phyloP scores from a whole-genome alignment of 2,329 filamentous ascomycete species.

The Aplosporella prunicola region DNA sequence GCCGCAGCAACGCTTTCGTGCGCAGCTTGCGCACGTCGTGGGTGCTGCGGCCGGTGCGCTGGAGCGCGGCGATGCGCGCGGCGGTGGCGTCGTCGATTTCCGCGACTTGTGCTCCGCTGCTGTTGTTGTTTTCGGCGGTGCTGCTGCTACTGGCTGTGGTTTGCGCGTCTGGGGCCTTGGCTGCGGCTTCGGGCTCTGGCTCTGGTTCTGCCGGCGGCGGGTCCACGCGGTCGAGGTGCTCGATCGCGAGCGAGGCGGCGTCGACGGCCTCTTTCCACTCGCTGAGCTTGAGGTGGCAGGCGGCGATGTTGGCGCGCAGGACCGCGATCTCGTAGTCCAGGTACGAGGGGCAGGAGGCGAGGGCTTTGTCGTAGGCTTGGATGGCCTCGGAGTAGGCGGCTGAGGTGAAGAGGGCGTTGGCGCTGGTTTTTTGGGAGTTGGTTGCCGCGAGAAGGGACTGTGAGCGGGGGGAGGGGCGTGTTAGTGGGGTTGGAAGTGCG shows the following conservation, averaged over 20 bases:
- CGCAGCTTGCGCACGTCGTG: conserved; percentile 68
- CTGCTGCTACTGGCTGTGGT: conserved; percentile 23
- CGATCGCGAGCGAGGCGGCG: conserved; percentile 61
- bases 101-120: conserved; percentile 48
- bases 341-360: conserved; percentile 70
- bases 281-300: conserved; percentile 74
- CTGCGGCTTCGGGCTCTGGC: conserved; percentile 1
- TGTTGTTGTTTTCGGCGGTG: conserved; percentile 25
- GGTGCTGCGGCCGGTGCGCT: conserved; percentile 19
- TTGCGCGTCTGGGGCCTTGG: conserved; percentile 16
- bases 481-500: neutral
- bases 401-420: conserved; percentile 69
- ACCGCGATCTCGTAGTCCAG: conserved; percentile 83
- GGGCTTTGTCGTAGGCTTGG: conserved; percentile 70
- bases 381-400: conserved; percentile 69
- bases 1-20: conserved; percentile 71
- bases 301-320: conserved; percentile 78
- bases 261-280: conserved; percentile 79
- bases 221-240: conserved; percentile 57
- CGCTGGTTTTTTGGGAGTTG: conserved; percentile 60
- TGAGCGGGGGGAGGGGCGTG: neutral
- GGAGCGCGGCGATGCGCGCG: neutral
- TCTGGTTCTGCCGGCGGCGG: conserved; percentile 21
- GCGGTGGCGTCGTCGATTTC: conserved; percentile 38
- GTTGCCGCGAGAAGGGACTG: conserved; percentile 63